A percentile compares a stretch with the other conserved stretches of the same genome.
Conservation (phyloP, 2,329 filamentous ascomycete genomes). For the Pestalotiopsis sp. region DNA sequence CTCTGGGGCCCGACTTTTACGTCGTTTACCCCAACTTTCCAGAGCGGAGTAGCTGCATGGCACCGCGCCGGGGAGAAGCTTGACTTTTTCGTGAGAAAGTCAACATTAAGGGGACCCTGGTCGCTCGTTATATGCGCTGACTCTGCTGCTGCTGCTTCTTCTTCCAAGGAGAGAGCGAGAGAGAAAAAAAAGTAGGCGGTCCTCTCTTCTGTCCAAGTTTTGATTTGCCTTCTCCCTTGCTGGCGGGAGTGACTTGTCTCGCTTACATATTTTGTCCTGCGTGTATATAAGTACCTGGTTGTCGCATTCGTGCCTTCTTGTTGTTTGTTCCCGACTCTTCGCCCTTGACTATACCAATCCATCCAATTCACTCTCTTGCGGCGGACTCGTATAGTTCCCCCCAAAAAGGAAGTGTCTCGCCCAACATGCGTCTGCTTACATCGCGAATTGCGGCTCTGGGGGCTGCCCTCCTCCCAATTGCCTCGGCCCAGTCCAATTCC, state of each 20-base stretch:
- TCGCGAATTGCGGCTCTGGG: slow-evolving; percentile 28
- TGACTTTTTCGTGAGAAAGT: slow-evolving; percentile 8
- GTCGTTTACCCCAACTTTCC: slow-evolving; percentile 13
- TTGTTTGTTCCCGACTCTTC: not conserved
- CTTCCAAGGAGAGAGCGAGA: not conserved
- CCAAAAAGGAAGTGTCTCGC: not conserved
- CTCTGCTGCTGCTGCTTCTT: not conserved
- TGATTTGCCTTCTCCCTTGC: not conserved
- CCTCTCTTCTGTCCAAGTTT: not conserved
- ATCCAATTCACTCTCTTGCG: not conserved
- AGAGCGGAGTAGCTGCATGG: slow-evolving; percentile 13
- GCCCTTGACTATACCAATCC: not conserved
- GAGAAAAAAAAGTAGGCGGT: not conserved
- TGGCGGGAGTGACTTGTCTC: not conserved
- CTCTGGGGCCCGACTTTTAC: slow-evolving; percentile 1
- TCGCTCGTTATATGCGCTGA: not conserved
- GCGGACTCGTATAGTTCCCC: not conserved
- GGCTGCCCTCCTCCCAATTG: slow-evolving; percentile 33
- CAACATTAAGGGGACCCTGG: slow-evolving; percentile 4
- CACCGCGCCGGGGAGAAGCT: slow-evolving; percentile 10
- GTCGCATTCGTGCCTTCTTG: not conserved
- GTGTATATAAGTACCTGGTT: slow-evolving; percentile 2
- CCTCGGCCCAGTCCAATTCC: slow-evolving; percentile 28
- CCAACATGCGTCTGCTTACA: slow-evolving; percentile 30
- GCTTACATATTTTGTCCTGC: not conserved